Evolutionary conservation across 495 filamentous ascomycete species (phyloP).

Genomic region (Pyronema omphalodes): DNA sequence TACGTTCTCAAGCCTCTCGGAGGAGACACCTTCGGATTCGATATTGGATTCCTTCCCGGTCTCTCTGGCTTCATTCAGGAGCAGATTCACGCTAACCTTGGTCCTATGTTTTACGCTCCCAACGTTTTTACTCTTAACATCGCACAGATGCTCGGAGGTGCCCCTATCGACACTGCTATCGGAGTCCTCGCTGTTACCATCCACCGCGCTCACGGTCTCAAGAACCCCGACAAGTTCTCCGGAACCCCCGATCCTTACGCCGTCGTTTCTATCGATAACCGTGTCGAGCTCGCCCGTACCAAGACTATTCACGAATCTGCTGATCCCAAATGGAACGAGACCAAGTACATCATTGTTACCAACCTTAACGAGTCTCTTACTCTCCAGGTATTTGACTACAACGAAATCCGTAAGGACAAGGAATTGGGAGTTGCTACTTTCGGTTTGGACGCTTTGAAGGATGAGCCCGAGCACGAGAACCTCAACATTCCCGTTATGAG

Average conservation of each 20-base stretch:
- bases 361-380: conserved; percentile 74
- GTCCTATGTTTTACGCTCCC: conserved; percentile 91
- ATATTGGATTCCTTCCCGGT: conserved; percentile 96
- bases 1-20: conserved; percentile 96
- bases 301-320: conserved; percentile 70
- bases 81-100: conserved; percentile 78
- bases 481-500: conserved; percentile 62
- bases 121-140: conserved; percentile 95
- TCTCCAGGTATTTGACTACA: conserved; percentile 74
- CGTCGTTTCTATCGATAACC: conserved; percentile 66
- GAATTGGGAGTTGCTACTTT: conserved; percentile 78
- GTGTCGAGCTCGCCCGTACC: conserved; percentile 63
- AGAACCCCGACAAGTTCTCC: conserved; percentile 84
- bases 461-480: conserved; percentile 60
- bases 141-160: conserved; percentile 95
- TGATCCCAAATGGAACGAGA: conserved; percentile 90
- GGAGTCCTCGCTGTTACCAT: conserved; percentile 83
- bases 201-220: conserved; percentile 75
- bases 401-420: conserved; percentile 91
- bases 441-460: conserved; percentile 60
- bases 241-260: conserved; percentile 89
- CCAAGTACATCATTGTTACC: conserved; percentile 80
- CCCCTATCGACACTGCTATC: conserved; percentile 84
- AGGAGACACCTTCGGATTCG: conserved; percentile 86
- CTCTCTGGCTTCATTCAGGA: conserved; percentile 87